Base-by-base conservation (phyloP, 345 rosid species). In the Trapa bicornis region DNA sequence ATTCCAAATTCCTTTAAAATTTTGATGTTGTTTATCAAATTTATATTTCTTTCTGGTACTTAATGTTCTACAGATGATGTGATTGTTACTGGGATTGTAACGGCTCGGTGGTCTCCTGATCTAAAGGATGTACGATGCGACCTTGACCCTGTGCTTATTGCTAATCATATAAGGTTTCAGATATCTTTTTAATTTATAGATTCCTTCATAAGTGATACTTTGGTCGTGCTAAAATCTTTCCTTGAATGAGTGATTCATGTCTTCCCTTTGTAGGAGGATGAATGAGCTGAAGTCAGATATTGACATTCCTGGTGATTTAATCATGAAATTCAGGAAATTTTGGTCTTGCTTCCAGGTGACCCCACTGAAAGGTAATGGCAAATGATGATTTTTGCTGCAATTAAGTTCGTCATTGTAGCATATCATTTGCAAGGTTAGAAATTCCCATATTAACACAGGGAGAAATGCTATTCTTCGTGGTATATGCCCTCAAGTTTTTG, bases 61-160 rank as follows among this genome's bases (percentile, higher is more conserved):
- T 48, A 37, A 39, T 47, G 47, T 39, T 54, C 72, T 72, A 76
- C 83, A 93, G 99, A 90, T 80, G 96, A 93, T 79, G 86, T 88
- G 65, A 87, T 88, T 70, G 83, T 87, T 66, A 85, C 97, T 66
- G 97, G 96, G 61, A 72, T 88, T 76, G 78, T 93, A 79, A 93
- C 96, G 50, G 88, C 96, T 56, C 89, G 85, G 77, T 93, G 99
- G 99, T 88, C 99, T 78, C 88, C 95, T 72, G 92, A 90, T 72
- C 64, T 88, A 64, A 93, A 83, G 79, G 97, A 91, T 61, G 99
- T 90, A 14, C 95, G 99, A 47, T 87, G 95, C 73, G 95, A 87
- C 77, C 97, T 93, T 80, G 96, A 90, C 68, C 99, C 96, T 53
- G 70, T 85, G 66, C 74, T 93, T 74, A 75, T 93, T 71, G 97